phyloP scores from a whole-genome alignment of 257 asterid genomes.

The Lavandula angustifolia region DNA sequence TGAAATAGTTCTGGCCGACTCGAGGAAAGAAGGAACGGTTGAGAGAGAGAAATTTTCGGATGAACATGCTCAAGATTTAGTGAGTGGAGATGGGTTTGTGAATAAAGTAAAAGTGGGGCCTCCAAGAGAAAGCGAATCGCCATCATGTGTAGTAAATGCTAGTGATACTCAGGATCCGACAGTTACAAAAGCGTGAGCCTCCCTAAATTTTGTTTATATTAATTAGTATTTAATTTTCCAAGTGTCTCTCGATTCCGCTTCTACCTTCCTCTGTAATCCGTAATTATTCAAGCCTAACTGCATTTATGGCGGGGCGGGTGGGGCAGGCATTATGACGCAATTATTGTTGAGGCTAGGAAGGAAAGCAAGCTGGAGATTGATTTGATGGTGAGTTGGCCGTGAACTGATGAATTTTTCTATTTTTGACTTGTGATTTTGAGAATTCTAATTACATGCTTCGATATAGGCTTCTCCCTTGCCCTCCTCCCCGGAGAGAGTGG shows the following conservation, averaged over 20 bases:
- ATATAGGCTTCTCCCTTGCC: slow-evolving; percentile 49
- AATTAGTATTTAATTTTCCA: neutral
- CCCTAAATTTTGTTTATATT: slow-evolving; percentile 37
- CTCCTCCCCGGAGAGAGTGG: slow-evolving; percentile 39
- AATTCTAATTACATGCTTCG: slow-evolving; percentile 25
- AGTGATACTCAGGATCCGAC: slow-evolving; percentile 55
- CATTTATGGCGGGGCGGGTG: slow-evolving; percentile 31
- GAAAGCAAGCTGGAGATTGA: slow-evolving; percentile 45
- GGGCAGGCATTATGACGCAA: slow-evolving; percentile 45
- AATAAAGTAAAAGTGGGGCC: slow-evolving; percentile 47
- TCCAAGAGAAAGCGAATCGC: slow-evolving; percentile 48
- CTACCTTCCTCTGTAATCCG: neutral
- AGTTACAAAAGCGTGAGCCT: slow-evolving; percentile 59
- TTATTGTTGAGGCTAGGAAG: slow-evolving; percentile 38
- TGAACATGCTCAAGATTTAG: slow-evolving; percentile 38
- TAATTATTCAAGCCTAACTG: slow-evolving; percentile 22
- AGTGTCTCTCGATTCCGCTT: neutral
- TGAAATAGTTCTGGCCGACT: slow-evolving; percentile 37
- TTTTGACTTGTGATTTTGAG: slow-evolving; percentile 18
- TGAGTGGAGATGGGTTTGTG: slow-evolving; percentile 41
- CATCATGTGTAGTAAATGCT: slow-evolving; percentile 51
- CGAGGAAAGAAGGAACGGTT: slow-evolving; percentile 31
- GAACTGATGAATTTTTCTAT: neutral
- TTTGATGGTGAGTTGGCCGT: slow-evolving; percentile 53
- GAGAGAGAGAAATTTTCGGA: slow-evolving; percentile 46